These are phyloP conservation scores for Metschnikowia reukaufii DNA, from an alignment of 805 yeast species.

Conservation along the genomic window DNA sequence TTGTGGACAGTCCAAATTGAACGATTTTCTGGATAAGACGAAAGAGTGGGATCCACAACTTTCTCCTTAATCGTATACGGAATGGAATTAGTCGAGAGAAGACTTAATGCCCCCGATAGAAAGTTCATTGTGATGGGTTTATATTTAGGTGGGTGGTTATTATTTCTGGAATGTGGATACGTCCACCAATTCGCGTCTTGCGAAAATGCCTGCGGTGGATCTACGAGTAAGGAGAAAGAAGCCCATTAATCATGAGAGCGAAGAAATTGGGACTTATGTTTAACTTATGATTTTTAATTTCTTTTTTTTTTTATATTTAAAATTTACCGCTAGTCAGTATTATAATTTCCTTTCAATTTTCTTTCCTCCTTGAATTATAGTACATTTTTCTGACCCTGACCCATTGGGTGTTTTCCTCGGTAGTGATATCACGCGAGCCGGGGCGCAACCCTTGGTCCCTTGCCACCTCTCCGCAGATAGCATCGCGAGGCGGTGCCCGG, in stretches of 20 bases:
- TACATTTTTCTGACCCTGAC: too few relatives aligned
- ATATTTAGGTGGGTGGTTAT: not conserved
- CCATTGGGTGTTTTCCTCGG: too few relatives aligned
- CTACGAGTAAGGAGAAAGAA: not conserved
- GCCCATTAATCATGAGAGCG: not conserved
- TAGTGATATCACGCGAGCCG: not conserved
- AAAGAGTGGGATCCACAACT: slow-evolving; percentile 29
- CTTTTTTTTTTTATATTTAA: too few relatives aligned
- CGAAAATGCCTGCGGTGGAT: not conserved
- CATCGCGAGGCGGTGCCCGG: too few relatives aligned
- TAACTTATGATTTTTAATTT: too few relatives aligned
- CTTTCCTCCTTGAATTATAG: too few relatives aligned
- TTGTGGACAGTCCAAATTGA: slow-evolving; percentile 64
- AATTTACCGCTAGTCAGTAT: too few relatives aligned
- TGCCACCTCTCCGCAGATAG: too few relatives aligned
- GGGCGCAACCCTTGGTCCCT: not conserved
- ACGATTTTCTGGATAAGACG: slow-evolving; percentile 23
- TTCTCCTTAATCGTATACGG: slow-evolving; percentile 58
- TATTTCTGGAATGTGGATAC: not conserved
- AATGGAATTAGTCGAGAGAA: slow-evolving; percentile 55
- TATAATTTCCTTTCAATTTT: too few relatives aligned
- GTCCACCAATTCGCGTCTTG: not conserved
- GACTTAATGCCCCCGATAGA: slow-evolving; percentile 59
- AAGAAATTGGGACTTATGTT: not conserved
- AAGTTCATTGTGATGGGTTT: slow-evolving; percentile 53